Percentiles rank a stretch among this genome's conserved stretches.
phyloP scores from a whole-genome alignment of 1,139 yeast species.

The Geotrichum restrictum region DNA sequence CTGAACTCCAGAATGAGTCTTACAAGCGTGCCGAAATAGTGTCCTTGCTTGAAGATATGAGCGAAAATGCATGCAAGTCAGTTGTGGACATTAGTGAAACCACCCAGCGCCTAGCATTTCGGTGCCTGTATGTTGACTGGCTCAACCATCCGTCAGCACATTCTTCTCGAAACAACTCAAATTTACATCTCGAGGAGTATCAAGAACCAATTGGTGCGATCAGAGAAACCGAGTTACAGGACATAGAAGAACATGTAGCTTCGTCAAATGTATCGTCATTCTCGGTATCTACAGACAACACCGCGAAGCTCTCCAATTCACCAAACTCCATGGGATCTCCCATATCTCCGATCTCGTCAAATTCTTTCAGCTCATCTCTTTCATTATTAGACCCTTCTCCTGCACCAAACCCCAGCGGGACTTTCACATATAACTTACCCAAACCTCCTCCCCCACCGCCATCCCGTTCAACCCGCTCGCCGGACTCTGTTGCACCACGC shows the following conservation, averaged over 20 bases:
- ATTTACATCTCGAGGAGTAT: background rate
- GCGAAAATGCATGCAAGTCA: constrained; percentile 23
- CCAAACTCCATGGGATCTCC: constrained; percentile 10
- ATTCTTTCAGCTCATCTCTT: background rate
- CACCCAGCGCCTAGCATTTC: constrained; percentile 57
- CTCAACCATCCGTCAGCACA: constrained; percentile 36
- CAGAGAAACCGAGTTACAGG: background rate
- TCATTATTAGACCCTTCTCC: background rate
- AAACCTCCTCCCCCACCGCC: constrained; percentile 19
- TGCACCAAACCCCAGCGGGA: background rate
- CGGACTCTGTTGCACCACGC: background rate
- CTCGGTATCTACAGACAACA: constrained; percentile 1
- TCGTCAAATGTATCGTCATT: background rate
- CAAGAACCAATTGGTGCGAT: background rate
- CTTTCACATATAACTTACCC: too few species aligned
- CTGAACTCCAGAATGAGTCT: constrained; percentile 46
- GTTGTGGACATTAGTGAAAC: constrained; percentile 31
- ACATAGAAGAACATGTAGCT: background rate
- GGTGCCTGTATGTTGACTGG: constrained; percentile 61
- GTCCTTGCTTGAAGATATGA: constrained; percentile 49
- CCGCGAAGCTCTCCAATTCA: constrained; percentile 4
- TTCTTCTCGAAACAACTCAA: background rate
- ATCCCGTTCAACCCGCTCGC: background rate
- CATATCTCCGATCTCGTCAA: constrained; percentile 12
- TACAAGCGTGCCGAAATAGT: constrained; percentile 59